These are phyloP conservation scores for Aspergillus sp. DNA, from an alignment of 2,329 filamentous ascomycete genomes.

Conservation along the genomic window DNA sequence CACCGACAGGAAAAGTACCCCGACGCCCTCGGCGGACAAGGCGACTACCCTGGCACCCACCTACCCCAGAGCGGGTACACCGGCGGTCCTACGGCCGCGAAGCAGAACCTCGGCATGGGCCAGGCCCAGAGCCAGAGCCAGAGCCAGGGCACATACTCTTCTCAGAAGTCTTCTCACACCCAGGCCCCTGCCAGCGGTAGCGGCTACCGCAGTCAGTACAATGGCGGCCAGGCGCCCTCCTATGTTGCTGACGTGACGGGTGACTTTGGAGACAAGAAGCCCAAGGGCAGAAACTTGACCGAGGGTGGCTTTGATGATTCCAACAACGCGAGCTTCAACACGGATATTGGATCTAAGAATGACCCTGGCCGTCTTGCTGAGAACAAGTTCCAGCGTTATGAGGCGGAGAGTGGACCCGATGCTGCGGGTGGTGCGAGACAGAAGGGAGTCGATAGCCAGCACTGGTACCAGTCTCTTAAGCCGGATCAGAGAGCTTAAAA, in stretches of 20 bases:
- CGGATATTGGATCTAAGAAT: conserved; percentile 53
- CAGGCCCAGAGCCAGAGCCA: too few species aligned
- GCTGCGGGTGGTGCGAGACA: conserved; percentile 24
- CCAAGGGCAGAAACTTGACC: conserved; percentile 51
- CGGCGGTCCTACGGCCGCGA: conserved; percentile 32
- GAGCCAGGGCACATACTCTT: background rate
- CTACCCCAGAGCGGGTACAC: conserved; percentile 31
- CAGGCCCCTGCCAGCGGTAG: conserved; percentile 21
- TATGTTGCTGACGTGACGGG: conserved; percentile 36
- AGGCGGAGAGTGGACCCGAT: conserved; percentile 27
- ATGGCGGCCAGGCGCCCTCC: conserved; percentile 34
- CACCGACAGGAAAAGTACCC: conserved; percentile 44
- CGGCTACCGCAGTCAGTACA: conserved; percentile 23
- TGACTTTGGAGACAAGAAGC: conserved; percentile 36
- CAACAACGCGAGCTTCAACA: conserved; percentile 51
- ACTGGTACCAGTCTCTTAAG: conserved; percentile 23
- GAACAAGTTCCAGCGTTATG: conserved; percentile 31
- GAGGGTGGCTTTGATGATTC: conserved; percentile 47
- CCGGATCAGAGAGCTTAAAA: conserved; percentile 28
- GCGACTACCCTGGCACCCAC: conserved; percentile 37
- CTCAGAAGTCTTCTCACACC: background rate
- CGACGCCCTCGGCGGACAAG: conserved; percentile 37
- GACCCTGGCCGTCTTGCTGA: conserved; percentile 54
- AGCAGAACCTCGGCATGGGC: conserved; percentile 28
- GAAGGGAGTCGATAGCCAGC: conserved; percentile 22